A percentile compares a stretch with the other conserved stretches of the same genome.
These are phyloP conservation scores for Quercus variabilis DNA, from an alignment of 306 rosid species.

Conservation along the genomic window DNA sequence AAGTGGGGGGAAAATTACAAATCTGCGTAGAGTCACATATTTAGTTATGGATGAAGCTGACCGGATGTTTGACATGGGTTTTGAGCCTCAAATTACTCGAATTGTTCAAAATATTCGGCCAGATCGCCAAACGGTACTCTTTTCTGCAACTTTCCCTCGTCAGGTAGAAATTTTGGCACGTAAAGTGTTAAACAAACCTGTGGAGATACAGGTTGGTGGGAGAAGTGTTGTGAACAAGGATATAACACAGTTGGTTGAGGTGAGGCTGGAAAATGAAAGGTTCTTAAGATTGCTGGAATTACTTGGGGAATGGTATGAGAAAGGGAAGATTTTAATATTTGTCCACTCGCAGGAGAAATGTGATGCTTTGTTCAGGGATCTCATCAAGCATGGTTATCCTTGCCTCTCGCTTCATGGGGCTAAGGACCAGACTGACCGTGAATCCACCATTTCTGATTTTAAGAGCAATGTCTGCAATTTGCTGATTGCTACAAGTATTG, in stretches of 20 bases:
- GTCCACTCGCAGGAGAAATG: conserved; percentile 93
- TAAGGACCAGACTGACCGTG: conserved; percentile 91
- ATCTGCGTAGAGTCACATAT: conserved; percentile 86
- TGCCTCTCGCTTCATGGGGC: conserved; percentile 90
- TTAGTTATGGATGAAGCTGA: conserved; percentile 98
- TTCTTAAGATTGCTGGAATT: conserved; percentile 78
- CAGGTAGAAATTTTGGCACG: conserved; percentile 93
- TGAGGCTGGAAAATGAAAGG: conserved; percentile 79
- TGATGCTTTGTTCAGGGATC: conserved; percentile 80
- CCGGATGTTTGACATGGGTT: conserved; percentile 99
- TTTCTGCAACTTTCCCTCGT: conserved; percentile 93
- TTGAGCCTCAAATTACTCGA: conserved; percentile 93
- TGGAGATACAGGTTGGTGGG: conserved; percentile 93
- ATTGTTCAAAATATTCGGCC: conserved; percentile 89
- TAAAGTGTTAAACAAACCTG: conserved; percentile 75
- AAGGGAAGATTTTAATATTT: conserved; percentile 85
- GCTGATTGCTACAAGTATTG: conserved; percentile 83
- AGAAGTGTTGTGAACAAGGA: conserved; percentile 96
- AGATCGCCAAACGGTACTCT: conserved; percentile 86
- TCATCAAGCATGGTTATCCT: conserved; percentile 75
- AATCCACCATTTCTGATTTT: conserved; percentile 86
- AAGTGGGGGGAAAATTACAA: conserved; percentile 88
- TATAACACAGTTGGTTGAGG: conserved; percentile 78
- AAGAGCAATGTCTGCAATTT: conserved; percentile 87
- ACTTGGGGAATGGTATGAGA: conserved; percentile 92